These are phyloP conservation scores for Postia placenta DNA, from an alignment of 768 basidiomycete species.

Conservation along the genomic window DNA sequence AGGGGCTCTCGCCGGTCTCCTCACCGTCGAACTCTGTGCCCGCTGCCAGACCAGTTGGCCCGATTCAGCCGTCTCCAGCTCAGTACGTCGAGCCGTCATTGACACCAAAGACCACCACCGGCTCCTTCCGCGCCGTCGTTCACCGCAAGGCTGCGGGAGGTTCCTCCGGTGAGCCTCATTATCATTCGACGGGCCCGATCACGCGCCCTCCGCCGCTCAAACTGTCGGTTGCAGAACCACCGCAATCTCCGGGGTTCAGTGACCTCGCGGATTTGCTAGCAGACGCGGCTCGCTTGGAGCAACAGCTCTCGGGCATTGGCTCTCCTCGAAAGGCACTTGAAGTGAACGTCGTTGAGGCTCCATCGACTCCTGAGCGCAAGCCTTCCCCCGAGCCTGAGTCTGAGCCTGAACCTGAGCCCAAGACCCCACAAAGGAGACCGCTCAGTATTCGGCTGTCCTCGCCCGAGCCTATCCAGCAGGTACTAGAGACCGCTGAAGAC, in stretches of 20 bases:
- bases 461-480: constrained; percentile 10
- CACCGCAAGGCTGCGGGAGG: constrained; percentile 21
- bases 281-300: constrained; percentile 22
- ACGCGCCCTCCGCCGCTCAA: background rate
- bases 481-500: constrained; percentile 13
- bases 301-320: constrained; percentile 15
- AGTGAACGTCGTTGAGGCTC: background rate
- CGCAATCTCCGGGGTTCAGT: constrained; percentile 16
- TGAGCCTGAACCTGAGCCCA: background rate
- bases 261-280: constrained; percentile 20
- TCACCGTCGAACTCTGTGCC: constrained; percentile 8
- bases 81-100: constrained; percentile 17
- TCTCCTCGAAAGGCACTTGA: constrained; percentile 11
- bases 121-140: constrained; percentile 27
- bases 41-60: constrained; percentile 1
- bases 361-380: background rate
- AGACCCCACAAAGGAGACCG: background rate
- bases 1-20: constrained; percentile 3
- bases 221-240: constrained; percentile 7
- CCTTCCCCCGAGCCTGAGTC: background rate
- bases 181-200: background rate
- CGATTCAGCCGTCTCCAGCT: constrained; percentile 2
- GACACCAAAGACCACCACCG: constrained; percentile 15
- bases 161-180: constrained; percentile 7
- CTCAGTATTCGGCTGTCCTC: background rate